These are phyloP conservation scores for Lodderomyces theae DNA, from an alignment of 1,139 yeast genomes.

Conservation along the genomic window DNA sequence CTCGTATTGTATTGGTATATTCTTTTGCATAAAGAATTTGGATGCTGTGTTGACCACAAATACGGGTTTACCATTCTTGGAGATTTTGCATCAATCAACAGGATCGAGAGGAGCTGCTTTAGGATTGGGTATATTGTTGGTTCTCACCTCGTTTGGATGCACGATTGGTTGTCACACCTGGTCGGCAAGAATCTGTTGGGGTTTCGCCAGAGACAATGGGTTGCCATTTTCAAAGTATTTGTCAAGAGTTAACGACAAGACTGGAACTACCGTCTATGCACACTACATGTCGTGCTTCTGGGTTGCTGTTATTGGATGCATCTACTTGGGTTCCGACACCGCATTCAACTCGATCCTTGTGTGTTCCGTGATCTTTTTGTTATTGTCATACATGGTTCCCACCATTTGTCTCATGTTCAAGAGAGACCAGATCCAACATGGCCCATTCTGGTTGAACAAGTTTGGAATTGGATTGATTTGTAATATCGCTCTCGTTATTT, in stretches of 20 bases:
- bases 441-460: conserved; percentile 51
- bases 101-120: conserved; percentile 56
- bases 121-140: conserved; percentile 54
- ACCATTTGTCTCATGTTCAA: conserved; percentile 32
- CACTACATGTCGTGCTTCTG: conserved; percentile 35
- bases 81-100: conserved; percentile 58
- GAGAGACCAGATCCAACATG: conserved; percentile 34
- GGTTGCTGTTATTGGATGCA: conserved; percentile 38
- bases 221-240: conserved; percentile 38
- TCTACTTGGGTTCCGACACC: conserved; percentile 42
- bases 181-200: conserved; percentile 77
- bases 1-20: conserved; percentile 59
- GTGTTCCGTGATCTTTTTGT: conserved; percentile 36
- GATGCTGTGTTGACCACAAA: conserved; percentile 42
- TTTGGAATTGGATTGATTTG: conserved; percentile 18
- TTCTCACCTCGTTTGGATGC: conserved; percentile 67
- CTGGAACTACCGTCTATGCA: conserved; percentile 38
- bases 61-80: conserved; percentile 63
- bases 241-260: conserved; percentile 28
- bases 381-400: conserved; percentile 36
- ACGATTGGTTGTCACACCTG: conserved; percentile 71
- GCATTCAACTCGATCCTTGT: conserved; percentile 42
- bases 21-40: conserved; percentile 55
- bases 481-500: conserved; percentile 27
- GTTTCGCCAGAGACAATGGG: conserved; percentile 66